Evolutionary conservation across 805 yeast species (phyloP), one percentile per base, ranked within the genome.

Genomic region (Barnettozyma sucrosica): DNA sequence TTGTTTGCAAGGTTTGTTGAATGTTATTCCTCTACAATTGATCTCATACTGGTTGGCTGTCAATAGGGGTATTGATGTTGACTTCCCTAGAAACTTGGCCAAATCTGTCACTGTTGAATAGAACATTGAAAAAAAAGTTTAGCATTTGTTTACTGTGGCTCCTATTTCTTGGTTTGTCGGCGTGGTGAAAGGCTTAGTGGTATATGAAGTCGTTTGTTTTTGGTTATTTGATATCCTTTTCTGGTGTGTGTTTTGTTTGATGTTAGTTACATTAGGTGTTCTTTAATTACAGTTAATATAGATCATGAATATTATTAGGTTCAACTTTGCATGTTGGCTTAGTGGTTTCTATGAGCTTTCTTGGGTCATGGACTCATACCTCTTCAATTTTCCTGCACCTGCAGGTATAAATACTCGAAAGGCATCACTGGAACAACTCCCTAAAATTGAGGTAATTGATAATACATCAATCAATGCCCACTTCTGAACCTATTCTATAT

Each of bases 71-170:
- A 84, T 87, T 58, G 96, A 93, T 64, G 99, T 95, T 49, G 99
- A 93, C 68, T 92, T 92, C 82, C 99, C 99, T 56, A 82, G 99
- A 72, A 93, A 93, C 74, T 79, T 93, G 71, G 99, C 99, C 54
- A 93, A 93, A 75, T 85, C 96, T 44, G 99, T 93, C 49, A 93
- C 99, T 42, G 99, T 93, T 53, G 98, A 89, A 73, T 90, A 47
- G 39, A 37, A 37, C n/a, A 20, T 13, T 21, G 9, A 37, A 14
- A 37, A 20, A 36, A 37, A 11, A 14, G 26, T 23, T 13, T 37
- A 21, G 41, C 14, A 21, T 37, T 28, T 28, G 9, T 14, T 28
- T 11, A 4, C 32, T 5, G 32, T 11, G 16, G 14, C 32, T 26
- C 32, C 5, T 28, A 28, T 9, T 28, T 13, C 16, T 28, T 28